Percentiles rank a stretch among this genome's conserved stretches.
These are phyloP conservation scores for Sarcomyxa edulis DNA, from an alignment of 768 basidiomycete genomes.

Conservation along the genomic window DNA sequence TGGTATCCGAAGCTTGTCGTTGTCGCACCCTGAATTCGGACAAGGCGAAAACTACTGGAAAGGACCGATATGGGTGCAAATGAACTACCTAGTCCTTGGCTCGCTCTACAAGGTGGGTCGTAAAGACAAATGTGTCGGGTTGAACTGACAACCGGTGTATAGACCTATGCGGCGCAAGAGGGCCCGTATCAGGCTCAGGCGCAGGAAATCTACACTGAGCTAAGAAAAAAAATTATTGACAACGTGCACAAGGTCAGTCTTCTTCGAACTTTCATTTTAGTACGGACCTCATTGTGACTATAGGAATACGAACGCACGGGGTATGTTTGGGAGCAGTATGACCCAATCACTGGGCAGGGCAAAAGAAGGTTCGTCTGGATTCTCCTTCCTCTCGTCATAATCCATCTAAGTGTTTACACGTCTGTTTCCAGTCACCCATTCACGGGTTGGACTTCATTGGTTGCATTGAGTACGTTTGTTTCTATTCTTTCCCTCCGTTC, in stretches of 20 bases:
- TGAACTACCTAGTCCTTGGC: constrained; percentile 88
- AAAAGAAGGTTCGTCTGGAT: constrained; percentile 70
- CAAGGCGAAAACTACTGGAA: constrained; percentile 96
- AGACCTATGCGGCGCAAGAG: constrained; percentile 73
- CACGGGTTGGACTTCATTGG: constrained; percentile 93
- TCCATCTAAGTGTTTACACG: constrained; percentile 6
- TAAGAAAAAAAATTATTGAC: constrained; percentile 78
- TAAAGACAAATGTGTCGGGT: not conserved
- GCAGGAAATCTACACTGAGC: constrained; percentile 69
- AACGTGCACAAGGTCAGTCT: constrained; percentile 61
- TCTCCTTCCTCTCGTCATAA: constrained; percentile 4
- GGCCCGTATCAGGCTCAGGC: constrained; percentile 83
- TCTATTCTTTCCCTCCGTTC: not conserved
- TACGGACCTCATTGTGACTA: not conserved
- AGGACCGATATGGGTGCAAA: constrained; percentile 95
- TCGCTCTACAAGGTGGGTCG: constrained; percentile 66
- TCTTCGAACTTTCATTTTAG: not conserved
- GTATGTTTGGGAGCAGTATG: constrained; percentile 98
- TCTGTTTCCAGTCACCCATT: constrained; percentile 73
- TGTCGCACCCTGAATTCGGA: constrained; percentile 87
- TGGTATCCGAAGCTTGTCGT: constrained; percentile 84
- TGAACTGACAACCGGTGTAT: not conserved
- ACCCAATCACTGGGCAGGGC: constrained; percentile 78
- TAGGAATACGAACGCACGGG: constrained; percentile 92
- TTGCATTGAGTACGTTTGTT: constrained; percentile 71